These are phyloP conservation scores for Rhipidocladum racemiflorum DNA, from an alignment of 176 grass and related monocot species.

Conservation along the genomic window DNA sequence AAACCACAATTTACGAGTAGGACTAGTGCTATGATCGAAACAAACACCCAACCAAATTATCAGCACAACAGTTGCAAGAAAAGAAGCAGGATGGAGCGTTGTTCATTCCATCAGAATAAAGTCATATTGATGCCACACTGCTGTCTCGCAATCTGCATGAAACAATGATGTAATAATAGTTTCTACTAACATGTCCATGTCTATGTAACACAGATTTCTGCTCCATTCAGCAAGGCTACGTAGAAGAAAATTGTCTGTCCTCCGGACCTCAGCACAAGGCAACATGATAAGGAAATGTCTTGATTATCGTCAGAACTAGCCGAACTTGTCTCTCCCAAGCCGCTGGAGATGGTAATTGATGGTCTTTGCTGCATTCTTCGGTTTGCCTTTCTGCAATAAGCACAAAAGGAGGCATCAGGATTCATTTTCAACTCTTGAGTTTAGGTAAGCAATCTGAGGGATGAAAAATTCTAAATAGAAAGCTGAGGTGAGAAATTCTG, in stretches of 20 bases:
- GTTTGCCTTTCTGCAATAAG: slow-evolving; percentile 54
- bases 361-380: slow-evolving; percentile 63
- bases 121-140: neutral
- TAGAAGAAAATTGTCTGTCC: neutral
- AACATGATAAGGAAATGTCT: slow-evolving; percentile 8
- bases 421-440: neutral
- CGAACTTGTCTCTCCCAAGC: slow-evolving; percentile 58
- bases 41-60: neutral
- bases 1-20: neutral
- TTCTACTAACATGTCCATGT: neutral
- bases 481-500: neutral
- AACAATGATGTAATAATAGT: neutral
- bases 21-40: neutral
- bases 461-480: neutral
- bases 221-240: neutral
- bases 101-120: neutral
- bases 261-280: neutral
- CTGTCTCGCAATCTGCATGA: neutral
- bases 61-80: neutral
- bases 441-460: neutral
- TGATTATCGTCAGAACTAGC: slow-evolving; percentile 15
- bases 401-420: neutral
- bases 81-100: neutral
- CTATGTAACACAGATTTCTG: neutral
- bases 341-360: slow-evolving; percentile 82